phyloP scores from a whole-genome alignment of 2,329 filamentous ascomycete species.

The Penicillium vulpinum region DNA sequence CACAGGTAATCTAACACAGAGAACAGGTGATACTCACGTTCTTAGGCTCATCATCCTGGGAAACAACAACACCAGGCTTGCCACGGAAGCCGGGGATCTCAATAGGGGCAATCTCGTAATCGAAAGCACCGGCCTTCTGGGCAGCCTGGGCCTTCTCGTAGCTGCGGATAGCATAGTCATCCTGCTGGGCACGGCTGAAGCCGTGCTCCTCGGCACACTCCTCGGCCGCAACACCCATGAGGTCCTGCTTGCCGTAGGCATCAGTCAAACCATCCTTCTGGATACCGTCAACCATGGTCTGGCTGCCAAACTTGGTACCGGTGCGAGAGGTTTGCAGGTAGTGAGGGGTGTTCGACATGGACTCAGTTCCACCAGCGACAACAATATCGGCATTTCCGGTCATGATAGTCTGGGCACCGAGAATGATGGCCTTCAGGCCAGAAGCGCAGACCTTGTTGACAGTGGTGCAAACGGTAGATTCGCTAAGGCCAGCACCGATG shows the following conservation, averaged over 20 bases:
- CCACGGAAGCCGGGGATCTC: constrained; percentile 85
- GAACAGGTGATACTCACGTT: constrained; percentile 57
- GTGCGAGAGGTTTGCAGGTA: constrained; percentile 85
- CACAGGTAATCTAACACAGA: neutral
- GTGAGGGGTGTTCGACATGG: constrained; percentile 97
- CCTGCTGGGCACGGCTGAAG: constrained; percentile 81
- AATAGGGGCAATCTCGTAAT: constrained; percentile 82
- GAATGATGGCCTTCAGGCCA: constrained; percentile 87
- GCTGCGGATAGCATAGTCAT: constrained; percentile 91
- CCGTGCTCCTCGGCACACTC: constrained; percentile 84
- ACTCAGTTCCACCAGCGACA: constrained; percentile 92
- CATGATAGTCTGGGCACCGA: constrained; percentile 96
- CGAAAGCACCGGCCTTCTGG: constrained; percentile 77
- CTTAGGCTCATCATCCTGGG: constrained; percentile 92
- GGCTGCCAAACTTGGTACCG: constrained; percentile 92
- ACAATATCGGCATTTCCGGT: constrained; percentile 91
- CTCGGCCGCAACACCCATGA: constrained; percentile 93
- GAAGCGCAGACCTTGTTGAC: constrained; percentile 99
- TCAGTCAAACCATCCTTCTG: constrained; percentile 94
- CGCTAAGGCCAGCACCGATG: constrained; percentile 78
- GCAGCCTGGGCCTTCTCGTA: constrained; percentile 93
- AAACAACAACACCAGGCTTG: constrained; percentile 78
- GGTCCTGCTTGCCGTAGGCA: constrained; percentile 85
- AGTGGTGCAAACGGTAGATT: constrained; percentile 81
- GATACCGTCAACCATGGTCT: constrained; percentile 83